Percentiles rank a stretch among this genome's conserved stretches.
Conservation (phyloP, 495 filamentous ascomycete species). For the Aspergillus mulundensis region DNA sequence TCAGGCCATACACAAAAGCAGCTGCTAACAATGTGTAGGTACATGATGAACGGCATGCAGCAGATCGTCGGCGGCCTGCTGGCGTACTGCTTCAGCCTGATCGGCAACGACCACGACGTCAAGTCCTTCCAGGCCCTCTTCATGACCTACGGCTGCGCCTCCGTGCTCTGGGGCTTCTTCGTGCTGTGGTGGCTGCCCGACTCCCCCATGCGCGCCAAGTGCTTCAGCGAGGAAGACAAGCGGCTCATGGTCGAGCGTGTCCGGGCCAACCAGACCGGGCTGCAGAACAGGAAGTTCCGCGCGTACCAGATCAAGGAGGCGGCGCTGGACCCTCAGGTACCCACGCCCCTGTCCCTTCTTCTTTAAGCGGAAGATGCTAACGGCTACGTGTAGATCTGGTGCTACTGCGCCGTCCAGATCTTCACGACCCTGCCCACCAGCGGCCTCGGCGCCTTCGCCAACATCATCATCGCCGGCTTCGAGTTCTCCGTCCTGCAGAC, state of each 20-base stretch:
- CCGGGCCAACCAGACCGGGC: slow-evolving; percentile 50
- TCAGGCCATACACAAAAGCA: neutral
- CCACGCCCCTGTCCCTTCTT: no score
- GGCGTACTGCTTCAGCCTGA: slow-evolving; percentile 56
- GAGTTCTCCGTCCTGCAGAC: slow-evolving; percentile 41
- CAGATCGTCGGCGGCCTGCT: slow-evolving; percentile 53
- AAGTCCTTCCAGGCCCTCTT: slow-evolving; percentile 59
- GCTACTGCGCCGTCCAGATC: slow-evolving; percentile 52
- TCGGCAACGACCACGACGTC: slow-evolving; percentile 37
- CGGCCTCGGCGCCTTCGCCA: slow-evolving; percentile 63
- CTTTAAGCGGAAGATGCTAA: no score
- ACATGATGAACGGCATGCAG: slow-evolving; percentile 64
- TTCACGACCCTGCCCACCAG: slow-evolving; percentile 66
- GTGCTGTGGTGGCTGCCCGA: slow-evolving; percentile 47
- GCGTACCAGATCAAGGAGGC: slow-evolving; percentile 43
- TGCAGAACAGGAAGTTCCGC: slow-evolving; percentile 51
- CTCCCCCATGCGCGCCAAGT: slow-evolving; percentile 47
- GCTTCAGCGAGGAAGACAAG: slow-evolving; percentile 48
- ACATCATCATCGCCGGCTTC: slow-evolving; percentile 52
- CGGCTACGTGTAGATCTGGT: slow-evolving; percentile 31
- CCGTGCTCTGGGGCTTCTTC: slow-evolving; percentile 48
- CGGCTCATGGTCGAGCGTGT: slow-evolving; percentile 46
- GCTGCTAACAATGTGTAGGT: slow-evolving; percentile 27
- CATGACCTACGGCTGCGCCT: slow-evolving; percentile 51
- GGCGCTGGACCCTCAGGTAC: slow-evolving; percentile 33